phyloP scores from a whole-genome alignment of 352 stramenopile species.

The Poterioochromonas sp. region DNA sequence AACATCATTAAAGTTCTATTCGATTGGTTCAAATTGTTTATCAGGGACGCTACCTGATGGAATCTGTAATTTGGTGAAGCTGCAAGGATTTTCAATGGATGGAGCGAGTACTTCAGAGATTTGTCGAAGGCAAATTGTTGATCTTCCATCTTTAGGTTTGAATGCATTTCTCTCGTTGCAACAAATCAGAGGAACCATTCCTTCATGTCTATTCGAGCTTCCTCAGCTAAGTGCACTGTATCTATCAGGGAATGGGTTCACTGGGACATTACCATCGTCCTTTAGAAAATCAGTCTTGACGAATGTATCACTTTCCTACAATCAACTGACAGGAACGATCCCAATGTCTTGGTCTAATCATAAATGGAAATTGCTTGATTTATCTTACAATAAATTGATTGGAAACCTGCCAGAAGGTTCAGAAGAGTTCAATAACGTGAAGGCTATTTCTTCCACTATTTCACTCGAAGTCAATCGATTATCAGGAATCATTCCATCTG shows the following conservation, averaged over 20 bases:
- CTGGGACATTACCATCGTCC: background rate
- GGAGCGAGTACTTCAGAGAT: background rate
- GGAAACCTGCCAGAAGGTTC: background rate
- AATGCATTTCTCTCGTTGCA: background rate
- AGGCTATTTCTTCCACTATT: background rate
- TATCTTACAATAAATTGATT: slow-evolving; percentile 6
- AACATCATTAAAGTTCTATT: too few species aligned
- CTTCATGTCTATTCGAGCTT: background rate
- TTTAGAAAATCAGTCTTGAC: background rate
- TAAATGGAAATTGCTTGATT: background rate
- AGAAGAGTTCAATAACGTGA: background rate
- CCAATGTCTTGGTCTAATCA: background rate
- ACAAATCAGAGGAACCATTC: background rate
- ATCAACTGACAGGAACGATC: background rate
- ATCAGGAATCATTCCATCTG: background rate
- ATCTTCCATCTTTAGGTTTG: background rate
- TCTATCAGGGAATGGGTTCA: too few species aligned
- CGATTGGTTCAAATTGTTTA: too few species aligned
- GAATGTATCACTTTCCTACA: background rate
- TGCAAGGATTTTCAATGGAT: too few species aligned
- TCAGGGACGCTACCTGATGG: too few species aligned
- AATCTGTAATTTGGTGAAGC: too few species aligned
- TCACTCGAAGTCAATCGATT: background rate
- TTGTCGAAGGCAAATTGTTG: background rate
- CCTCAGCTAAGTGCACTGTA: background rate